These are phyloP conservation scores for Eucalyptus marginata DNA, from an alignment of 345 rosid genomes.

Conservation along the genomic window DNA sequence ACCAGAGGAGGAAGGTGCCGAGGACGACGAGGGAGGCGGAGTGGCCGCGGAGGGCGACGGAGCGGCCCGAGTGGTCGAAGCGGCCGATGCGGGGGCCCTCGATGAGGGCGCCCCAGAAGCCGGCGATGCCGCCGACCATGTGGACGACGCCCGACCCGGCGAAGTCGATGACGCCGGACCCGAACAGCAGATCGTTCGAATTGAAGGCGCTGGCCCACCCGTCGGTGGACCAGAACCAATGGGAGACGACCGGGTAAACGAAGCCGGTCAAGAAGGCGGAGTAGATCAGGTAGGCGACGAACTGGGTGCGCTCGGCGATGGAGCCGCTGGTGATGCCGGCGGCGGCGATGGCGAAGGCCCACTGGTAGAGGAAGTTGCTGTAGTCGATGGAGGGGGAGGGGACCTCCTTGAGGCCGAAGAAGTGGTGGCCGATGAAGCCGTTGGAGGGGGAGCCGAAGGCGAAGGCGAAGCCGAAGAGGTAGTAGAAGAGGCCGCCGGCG, in stretches of 20 bases:
- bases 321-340: constrained; percentile 96
- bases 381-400: constrained; percentile 27
- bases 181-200: constrained; percentile 28
- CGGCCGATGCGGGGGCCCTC: constrained; percentile 34
- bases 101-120: constrained; percentile 35
- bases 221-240: constrained; percentile 84
- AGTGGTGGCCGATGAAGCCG: constrained; percentile 72
- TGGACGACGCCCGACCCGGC: constrained; percentile 42
- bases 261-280: constrained; percentile 81
- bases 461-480: constrained; percentile 86
- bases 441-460: constrained; percentile 74
- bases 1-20: constrained; percentile 25
- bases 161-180: constrained; percentile 59
- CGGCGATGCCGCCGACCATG: constrained; percentile 37
- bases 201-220: constrained; percentile 79
- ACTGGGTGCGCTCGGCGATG: constrained; percentile 87
- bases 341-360: constrained; percentile 96
- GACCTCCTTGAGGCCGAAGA: constrained; percentile 42
- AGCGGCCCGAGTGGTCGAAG: constrained; percentile 15
- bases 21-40: constrained; percentile 27
- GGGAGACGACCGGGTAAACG: constrained; percentile 84
- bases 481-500: constrained; percentile 76
- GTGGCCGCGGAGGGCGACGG: constrained; percentile 22
- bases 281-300: constrained; percentile 72
- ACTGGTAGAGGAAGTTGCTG: constrained; percentile 76